Evolutionary conservation across 1,284 basidiomycete species (phyloP), one percentile per base, ranked within the genome.

Genomic region (Irpex rosettiformis): DNA sequence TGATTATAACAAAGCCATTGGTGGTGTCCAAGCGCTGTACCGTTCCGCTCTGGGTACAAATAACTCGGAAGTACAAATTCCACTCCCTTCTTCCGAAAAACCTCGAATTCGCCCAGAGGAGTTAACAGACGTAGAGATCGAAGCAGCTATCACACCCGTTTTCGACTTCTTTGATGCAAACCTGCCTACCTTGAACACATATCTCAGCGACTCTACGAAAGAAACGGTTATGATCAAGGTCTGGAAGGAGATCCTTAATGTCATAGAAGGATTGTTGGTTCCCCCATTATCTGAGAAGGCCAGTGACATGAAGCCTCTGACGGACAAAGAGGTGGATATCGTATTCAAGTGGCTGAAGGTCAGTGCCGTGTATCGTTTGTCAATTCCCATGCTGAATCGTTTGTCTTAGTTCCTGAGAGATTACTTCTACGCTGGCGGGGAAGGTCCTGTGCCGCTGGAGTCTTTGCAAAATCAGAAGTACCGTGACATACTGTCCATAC

Each of bases 331-430:
- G 75, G 92, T 98, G 27, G 96, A 98, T 69, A 91, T 99, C 58
- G 96, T 96, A 8, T 95, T 98, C 78, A 97, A 96, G 70, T 99
- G 97, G 97, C 75, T 98, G 54, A 94, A 94, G 83, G 93, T 92
- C 60, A 24, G 76, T 67, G 2, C 24, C 37, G 28, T 54, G 37
- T 33, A 22, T 27, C 16, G 27, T 13, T n/a, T 3, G 13, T 4
- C 28, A 52, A 58, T 61, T 10, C 61, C 33, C 55, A 8, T 45
- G 64, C 25, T 22, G 33, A 42, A 22, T 61, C 4, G 18, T 18
- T 4, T 16, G 22, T 4, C 37, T 43, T 63, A 95, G 90, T 97
- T 97, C 77, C 70, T 99, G 68, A 82, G 91, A 57, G 93, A 96
- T 72, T 99, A 96, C 77, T 98, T 98, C 78, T 89, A 97, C 70